Conservation (phyloP, 306 rosid genomes). For the Dryas octopetala region DNA sequence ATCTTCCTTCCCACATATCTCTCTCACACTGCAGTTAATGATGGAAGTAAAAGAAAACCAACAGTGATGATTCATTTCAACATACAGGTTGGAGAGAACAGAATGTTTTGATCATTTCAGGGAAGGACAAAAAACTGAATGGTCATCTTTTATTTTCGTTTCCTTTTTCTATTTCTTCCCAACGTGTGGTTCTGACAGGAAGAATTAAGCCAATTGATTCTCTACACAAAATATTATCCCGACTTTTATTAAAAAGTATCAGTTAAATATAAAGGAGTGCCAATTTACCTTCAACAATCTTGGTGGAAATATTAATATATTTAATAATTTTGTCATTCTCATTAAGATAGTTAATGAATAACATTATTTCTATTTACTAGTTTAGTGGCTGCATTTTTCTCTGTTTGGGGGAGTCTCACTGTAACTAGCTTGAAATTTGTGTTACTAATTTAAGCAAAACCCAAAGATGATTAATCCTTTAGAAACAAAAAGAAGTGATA, state of each 20-base stretch:
- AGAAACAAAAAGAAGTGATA: not conserved
- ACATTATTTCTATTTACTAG: not conserved
- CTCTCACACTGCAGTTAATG: constrained; percentile 70
- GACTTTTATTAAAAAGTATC: not conserved
- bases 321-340: not conserved
- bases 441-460: no score
- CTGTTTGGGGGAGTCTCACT: not conserved
- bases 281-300: no score
- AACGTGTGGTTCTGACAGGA: not conserved
- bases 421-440: no score
- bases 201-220: not conserved
- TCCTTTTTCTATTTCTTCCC: not conserved
- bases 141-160: not conserved
- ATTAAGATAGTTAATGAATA: not conserved
- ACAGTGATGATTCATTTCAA: not conserved
- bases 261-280: not conserved
- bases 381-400: not conserved
- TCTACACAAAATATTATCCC: not conserved
- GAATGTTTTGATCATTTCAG: not conserved
- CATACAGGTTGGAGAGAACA: not conserved
- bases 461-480: no score
- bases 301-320: not conserved
- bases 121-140: no score
- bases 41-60: not conserved
- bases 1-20: constrained; percentile 92